phyloP scores from a whole-genome alignment of 768 basidiomycete species.

The Pholiota microspora region DNA sequence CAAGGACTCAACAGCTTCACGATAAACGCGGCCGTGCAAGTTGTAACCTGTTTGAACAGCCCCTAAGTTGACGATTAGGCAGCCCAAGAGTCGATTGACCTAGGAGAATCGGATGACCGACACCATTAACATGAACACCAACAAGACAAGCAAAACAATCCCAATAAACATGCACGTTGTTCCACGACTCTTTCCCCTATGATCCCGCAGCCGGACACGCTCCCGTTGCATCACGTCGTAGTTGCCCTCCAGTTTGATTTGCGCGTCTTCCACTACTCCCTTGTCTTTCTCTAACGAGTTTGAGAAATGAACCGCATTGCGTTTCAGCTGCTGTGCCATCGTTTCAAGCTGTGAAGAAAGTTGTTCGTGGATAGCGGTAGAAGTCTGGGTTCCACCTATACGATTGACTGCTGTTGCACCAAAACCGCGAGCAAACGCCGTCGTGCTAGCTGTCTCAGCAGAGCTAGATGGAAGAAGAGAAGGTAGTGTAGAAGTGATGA shows the following conservation, averaged over 20 bases:
- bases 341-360: constrained; percentile 70
- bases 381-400: constrained; percentile 19
- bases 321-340: constrained; percentile 88
- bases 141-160: constrained; percentile 60
- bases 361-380: constrained; percentile 60
- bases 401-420: constrained; percentile 14
- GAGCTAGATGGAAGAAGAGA: constrained; percentile 22
- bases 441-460: constrained; percentile 15
- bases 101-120: constrained; percentile 60
- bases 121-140: constrained; percentile 73
- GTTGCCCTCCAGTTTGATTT: constrained; percentile 74
- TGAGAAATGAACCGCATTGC: constrained; percentile 80
- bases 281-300: constrained; percentile 73
- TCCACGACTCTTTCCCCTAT: constrained; percentile 59
- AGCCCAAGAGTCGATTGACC: too few species aligned
- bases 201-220: constrained; percentile 56
- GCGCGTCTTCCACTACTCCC: constrained; percentile 60
- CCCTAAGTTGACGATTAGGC: too few species aligned
- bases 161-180: constrained; percentile 74
- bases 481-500: constrained; percentile 22
- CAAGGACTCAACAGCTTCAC: too few species aligned
- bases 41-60: too few species aligned
- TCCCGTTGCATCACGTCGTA: constrained; percentile 66
- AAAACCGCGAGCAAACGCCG: constrained; percentile 17
- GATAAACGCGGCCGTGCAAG: too few species aligned